Evolutionary conservation across 495 filamentous ascomycete genomes (phyloP), one percentile per base, ranked within the genome.

Genomic region (Penicillium antarcticum): DNA sequence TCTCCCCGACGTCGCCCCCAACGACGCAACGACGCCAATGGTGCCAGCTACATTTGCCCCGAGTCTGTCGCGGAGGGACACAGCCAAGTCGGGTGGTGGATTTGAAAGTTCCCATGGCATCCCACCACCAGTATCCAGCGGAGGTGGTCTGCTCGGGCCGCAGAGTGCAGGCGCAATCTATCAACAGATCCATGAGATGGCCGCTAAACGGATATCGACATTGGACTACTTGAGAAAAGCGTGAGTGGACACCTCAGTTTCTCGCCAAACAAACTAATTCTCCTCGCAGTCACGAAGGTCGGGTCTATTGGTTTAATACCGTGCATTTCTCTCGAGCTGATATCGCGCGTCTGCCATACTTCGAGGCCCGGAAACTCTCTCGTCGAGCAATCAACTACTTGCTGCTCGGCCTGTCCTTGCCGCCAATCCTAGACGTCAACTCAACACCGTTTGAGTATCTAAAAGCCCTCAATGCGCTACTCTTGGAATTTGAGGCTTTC

Each of bases 291-390:
- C 88, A 96, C 57, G 90, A 95, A 72, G 92, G 95, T 42, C 86
- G 87, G 44, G 84, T 96, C 18, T 97, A 96, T 74, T 97, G 92
- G 91, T 96, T 96, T 70, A 96, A 96, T 70, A 95, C 94, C 0
- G 80, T 97, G 38, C 85, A 94, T 66, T 96, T 96, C 68, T 86
- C 88, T 52, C 90, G 89, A 56, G 67, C 82, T 19, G 90, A 96
- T 65, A 78, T 97, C 26, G 70, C 80, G 26, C 86, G 82, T 53
- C 83, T 96, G 66, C 86, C 95, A 24, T 95, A 91, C 67, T 91
- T 95, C 60, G 87, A 94, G 55, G 67, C 81, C 21, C 82, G 84
- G 56, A 92, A 91, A 61, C 83, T 96, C 26, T 85, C 87, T 51
- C 85, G 91, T 37, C 86, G 85, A 50, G 92, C 95, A 32, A 92